Base-by-base conservation (phyloP, 2,329 filamentous ascomycete species). In the Cordyceps cicadae region DNA sequence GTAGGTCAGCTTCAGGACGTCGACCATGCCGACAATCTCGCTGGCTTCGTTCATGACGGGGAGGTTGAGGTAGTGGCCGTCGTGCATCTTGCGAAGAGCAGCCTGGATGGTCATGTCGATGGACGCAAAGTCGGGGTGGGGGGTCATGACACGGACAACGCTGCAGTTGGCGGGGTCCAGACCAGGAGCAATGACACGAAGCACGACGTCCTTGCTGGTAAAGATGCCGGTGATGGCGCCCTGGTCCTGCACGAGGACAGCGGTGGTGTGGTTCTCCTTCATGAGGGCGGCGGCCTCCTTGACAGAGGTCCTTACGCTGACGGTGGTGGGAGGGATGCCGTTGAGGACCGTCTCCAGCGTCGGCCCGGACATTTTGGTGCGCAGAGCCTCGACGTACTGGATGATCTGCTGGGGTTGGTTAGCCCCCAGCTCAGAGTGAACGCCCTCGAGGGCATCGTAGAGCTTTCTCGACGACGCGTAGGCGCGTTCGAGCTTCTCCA, bases 91-190 rank as follows among this genome's bases (percentile, higher is more conserved):
- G 69, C 94, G 88, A 59, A 99, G 85, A 69, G 94, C 94, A 67
- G 93, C 91, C 77, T 99, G 94, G 71, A 99, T 97, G 75, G 87
- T 97, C 94, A 99, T 97, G 74, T 97, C 93, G 79, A 96, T 90
- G 34, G 94, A 92, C 61, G 94, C 94, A 82, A 99, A 99, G 75
- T 99, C 94, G 7, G 94, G 94, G 72, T 99, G 94, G 65, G 94
- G 94, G 39, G 94, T 99, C 94, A 99, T 99, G 66, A 99, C 94
- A 68, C 94, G 88, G 66, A 99, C 93, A 63, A 99, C 94, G 72
- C 93, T 97, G 82, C 94, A 99, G 70, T 88, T 97, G 63, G 86
- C 83, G 51, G 94, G 94, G 74, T 99, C 94, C 62, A 99, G 82
- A 19, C 94, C 94, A 54, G 94, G 94, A 59, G 94, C 94, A 76